Base-by-base conservation (phyloP, 805 yeast genomes). In the Candida boidinii region DNA sequence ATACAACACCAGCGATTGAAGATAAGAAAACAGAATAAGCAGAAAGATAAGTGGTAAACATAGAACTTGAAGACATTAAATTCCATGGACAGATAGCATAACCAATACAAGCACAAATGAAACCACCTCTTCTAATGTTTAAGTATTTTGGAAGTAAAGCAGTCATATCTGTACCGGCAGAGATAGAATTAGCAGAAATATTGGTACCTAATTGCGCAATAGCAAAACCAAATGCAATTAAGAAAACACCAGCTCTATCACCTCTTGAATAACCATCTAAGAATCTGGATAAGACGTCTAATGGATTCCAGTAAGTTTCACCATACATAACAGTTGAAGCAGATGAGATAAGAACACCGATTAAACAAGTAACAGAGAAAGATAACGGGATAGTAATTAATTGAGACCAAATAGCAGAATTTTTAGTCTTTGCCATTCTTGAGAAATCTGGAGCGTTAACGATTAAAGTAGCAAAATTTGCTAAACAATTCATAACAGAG, bases 371-470 rank as follows among this genome's bases (percentile, higher is more conserved):
- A 37, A 85, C 48, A 4, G 87, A 79, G 58, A 84, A 86, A 45
- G 84, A 72, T 15, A 81, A 38, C 23, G 95, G 95, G 39, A 87
- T 74, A 2, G 90, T 65, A 25, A 80, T 48, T 28, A 66, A 49
- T 54, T 78, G 86, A 2, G 85, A 68, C 54, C 67, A 63, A n/a
- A 63, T 47, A 4, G 79, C 66, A 15, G 73, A 60, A 27, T 46
- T 54, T 32, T 69, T 64, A 16, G 73, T 76, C 41, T 66, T 70
- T 8, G 94, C 81, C 59, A 85, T 79, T 56, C 96, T 73, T 17
- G 94, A 70, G 56, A 86, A 86, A 63, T 86, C 96, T 2, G 95
- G 94, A 12, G 92, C 83, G 58, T 86, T 86, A 34, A 81, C 71
- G 49, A 87, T 81, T 48, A 86, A 68, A n/a, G 95, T 81, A 5